A percentile compares a stretch with the other conserved stretches of the same genome.
Conservation (phyloP, 2,329 filamentous ascomycete genomes). For the Penicillium sp. region DNA sequence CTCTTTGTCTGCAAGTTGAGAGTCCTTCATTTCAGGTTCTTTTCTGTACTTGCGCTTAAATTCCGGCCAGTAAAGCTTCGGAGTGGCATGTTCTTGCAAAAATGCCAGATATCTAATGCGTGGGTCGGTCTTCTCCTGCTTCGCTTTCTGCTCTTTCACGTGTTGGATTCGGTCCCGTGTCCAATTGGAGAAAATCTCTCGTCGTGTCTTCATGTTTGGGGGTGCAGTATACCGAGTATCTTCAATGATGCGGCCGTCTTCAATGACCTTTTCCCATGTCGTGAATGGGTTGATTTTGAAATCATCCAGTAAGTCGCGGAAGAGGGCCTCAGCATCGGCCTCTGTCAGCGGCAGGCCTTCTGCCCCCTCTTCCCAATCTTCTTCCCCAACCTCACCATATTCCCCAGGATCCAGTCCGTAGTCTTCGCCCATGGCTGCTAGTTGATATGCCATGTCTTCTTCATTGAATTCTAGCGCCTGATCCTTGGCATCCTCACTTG, state of each 20-base stretch:
- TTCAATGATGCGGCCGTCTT: slow-evolving; percentile 70
- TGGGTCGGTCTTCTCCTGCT: slow-evolving; percentile 72
- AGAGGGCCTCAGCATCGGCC: slow-evolving; percentile 66
- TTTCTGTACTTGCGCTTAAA: slow-evolving; percentile 86
- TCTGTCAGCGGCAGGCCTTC: slow-evolving; percentile 63
- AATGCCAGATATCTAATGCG: slow-evolving; percentile 72
- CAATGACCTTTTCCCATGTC: slow-evolving; percentile 81
- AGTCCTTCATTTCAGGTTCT: slow-evolving; percentile 60
- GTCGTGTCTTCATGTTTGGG: slow-evolving; percentile 68
- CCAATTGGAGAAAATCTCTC: slow-evolving; percentile 79
- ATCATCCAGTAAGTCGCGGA: slow-evolving; percentile 79
- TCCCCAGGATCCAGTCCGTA: slow-evolving; percentile 70
- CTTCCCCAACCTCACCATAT: slow-evolving; percentile 55
- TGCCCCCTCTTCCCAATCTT: slow-evolving; percentile 59
- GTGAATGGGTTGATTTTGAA: slow-evolving; percentile 74
- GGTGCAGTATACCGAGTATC: slow-evolving; percentile 81
- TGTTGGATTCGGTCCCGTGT: slow-evolving; percentile 64
- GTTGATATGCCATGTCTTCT: slow-evolving; percentile 85
- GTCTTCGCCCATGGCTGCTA: slow-evolving; percentile 80
- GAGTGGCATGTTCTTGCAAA: slow-evolving; percentile 69
- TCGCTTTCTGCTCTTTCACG: slow-evolving; percentile 62
- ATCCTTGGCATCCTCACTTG: slow-evolving; percentile 41
- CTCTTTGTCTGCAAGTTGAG: slow-evolving; percentile 40
- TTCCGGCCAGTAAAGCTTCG: slow-evolving; percentile 94
- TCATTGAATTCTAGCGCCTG: slow-evolving; percentile 72